Evolutionary conservation across 805 yeast genomes (phyloP).

Genomic region (Kazachstania taianensis): DNA sequence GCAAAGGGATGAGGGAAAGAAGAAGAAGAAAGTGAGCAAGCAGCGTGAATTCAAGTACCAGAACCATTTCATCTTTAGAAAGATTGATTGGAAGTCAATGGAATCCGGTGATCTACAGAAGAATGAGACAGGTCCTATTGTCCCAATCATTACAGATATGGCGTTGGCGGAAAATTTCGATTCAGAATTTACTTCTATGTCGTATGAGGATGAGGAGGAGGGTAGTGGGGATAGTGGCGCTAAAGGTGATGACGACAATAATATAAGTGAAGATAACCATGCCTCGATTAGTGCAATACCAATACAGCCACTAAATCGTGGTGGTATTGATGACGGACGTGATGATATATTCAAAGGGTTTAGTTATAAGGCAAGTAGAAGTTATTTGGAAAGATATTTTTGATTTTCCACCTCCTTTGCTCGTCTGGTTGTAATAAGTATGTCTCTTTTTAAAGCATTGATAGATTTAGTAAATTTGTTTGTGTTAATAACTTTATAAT

Average conservation of each 20-base stretch:
- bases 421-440: no score
- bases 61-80: constrained; percentile 66
- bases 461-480: no score
- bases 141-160: constrained; percentile 77
- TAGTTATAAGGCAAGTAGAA: constrained; percentile 29
- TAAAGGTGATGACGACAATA: constrained; percentile 19
- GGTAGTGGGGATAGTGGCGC: no score
- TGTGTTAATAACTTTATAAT: no score
- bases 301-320: no score
- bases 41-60: constrained; percentile 33
- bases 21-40: constrained; percentile 23
- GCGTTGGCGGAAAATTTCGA: constrained; percentile 79
- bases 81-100: constrained; percentile 57
- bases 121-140: constrained; percentile 57
- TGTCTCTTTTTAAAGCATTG: no score
- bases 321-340: constrained; percentile 3
- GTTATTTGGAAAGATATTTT: constrained; percentile 29
- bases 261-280: constrained; percentile 5
- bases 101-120: constrained; percentile 37
- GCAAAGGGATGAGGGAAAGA: no score
- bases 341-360: constrained; percentile 29
- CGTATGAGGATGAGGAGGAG: no score
- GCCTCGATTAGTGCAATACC: no score
- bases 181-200: constrained; percentile 64
- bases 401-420: no score